Evolutionary conservation across 768 basidiomycete genomes (phyloP), one percentile per base, ranked within the genome.

Genomic region (Naganishia vishniacii): DNA sequence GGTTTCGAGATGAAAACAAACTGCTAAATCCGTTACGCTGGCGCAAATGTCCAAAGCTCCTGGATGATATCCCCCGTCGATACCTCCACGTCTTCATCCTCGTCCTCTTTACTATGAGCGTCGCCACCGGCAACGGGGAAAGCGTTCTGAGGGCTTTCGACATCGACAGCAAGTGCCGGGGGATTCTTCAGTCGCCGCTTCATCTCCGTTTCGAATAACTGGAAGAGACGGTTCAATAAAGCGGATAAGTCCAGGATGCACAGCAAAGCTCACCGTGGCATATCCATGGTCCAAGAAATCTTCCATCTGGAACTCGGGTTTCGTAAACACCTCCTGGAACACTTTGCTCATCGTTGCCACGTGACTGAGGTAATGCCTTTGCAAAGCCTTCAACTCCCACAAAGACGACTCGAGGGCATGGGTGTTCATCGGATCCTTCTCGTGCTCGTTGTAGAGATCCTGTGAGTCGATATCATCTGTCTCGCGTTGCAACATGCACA

Each of bases 281-380:
- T 80, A 80, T 31, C 66, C 32, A 73, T 98, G 94, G 75, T 98
- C 95, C 73, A 97, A 76, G 76, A 98, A 99, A 74, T 98, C 94
- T 69, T 98, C 94, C 84, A 95, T 84, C 15, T 84, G 80, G 77
- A 92, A 97, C 37, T 81, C 82, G 18, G 87, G 89, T 73, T 94
- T 97, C 13, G 91, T 97, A 78, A 99, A 95, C 4, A 88, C 86
- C 73, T 93, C 91, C 13, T 82, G 82, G 69, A 95, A 89, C 61
- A 99, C 86, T 72, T 86, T 86, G 29, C 85, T 85, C 48, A 98
- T 76, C 0, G 89, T 89, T n/a, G 89, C 85, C n/a, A 94, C 87
- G 0, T 85, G 83, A 1, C 88, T 80, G 66, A 92, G 86, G 73
- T 97, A 97, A 77, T 99, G 94, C 25, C 81, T 77, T 65, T 83